Evolutionary conservation across 2,329 filamentous ascomycete species (phyloP).

Genomic region (Fusarium algeriense): DNA sequence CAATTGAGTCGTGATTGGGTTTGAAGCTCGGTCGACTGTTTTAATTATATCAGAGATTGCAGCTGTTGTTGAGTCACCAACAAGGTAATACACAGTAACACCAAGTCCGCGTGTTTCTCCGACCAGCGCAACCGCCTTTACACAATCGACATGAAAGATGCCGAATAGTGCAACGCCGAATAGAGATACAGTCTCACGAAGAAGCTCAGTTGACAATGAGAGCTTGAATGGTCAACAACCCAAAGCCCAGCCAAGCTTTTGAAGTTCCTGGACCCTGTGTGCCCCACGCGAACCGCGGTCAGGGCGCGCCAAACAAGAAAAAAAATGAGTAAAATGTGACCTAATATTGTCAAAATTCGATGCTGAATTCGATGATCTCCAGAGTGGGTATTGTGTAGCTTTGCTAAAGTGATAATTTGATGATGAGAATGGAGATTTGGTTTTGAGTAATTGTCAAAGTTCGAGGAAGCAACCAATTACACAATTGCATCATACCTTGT

Average conservation of each 20-base stretch:
- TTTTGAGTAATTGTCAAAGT: constrained; percentile 24
- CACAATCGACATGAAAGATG: not conserved
- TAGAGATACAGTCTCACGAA: not conserved
- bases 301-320: constrained; percentile 9
- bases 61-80: constrained; percentile 40
- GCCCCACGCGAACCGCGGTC: constrained; percentile 42
- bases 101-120: constrained; percentile 20
- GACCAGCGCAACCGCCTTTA: constrained; percentile 5
- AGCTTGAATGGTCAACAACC: constrained; percentile 6
- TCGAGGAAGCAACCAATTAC: constrained; percentile 40
- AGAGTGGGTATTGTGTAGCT: constrained; percentile 13
- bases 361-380: constrained; percentile 10
- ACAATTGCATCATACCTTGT: constrained; percentile 44
- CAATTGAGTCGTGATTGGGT: not conserved
- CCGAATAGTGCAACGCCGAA: not conserved
- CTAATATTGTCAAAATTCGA: constrained; percentile 14
- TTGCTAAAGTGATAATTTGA: constrained; percentile 24
- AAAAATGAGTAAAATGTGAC: constrained; percentile 8
- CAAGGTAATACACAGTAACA: constrained; percentile 30
- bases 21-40: constrained; percentile 8
- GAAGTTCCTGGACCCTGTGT: constrained; percentile 21
- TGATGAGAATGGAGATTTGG: constrained; percentile 36
- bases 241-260: constrained; percentile 32
- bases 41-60: constrained; percentile 24
- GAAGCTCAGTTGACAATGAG: constrained; percentile 5